A percentile compares a stretch with the other conserved stretches of the same genome.
Evolutionary conservation across 2,329 filamentous ascomycete genomes (phyloP).

Genomic region (Fusarium falciforme): DNA sequence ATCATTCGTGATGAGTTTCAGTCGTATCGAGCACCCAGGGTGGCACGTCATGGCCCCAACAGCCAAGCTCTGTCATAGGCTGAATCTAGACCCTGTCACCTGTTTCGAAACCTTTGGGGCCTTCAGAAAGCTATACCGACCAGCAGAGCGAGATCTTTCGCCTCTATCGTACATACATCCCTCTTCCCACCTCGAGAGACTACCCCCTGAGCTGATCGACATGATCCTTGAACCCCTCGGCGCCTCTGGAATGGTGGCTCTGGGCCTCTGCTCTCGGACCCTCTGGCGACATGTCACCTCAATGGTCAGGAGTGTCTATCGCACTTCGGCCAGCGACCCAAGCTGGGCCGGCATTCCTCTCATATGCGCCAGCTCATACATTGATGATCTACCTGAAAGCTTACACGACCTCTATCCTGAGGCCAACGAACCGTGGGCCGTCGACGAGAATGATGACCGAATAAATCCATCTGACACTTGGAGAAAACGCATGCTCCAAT

Average conservation of each 20-base stretch:
- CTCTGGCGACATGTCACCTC: background rate
- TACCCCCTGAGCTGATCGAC: background rate
- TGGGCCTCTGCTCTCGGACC: background rate
- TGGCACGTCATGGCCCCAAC: background rate
- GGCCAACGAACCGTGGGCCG: background rate
- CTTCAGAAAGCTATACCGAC: background rate
- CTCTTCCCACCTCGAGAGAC: background rate
- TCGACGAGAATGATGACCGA: background rate
- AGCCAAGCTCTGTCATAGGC: background rate
- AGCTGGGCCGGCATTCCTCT: background rate
- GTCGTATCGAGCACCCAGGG: background rate
- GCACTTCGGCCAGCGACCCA: background rate
- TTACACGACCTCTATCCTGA: background rate
- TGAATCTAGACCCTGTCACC: background rate
- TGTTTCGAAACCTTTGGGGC: background rate
- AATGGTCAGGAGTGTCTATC: background rate
- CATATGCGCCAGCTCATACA: background rate
- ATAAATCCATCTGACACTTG: background rate
- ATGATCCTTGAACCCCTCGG: background rate
- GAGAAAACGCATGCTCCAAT: background rate
- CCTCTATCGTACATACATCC: background rate
- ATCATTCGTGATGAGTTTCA: background rate
- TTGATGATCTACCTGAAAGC: background rate
- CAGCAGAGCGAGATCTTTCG: background rate
- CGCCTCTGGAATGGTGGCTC: background rate